Percentiles rank a stretch among this genome's conserved stretches.
These are phyloP conservation scores for Xylariaceae sp. DNA, from an alignment of 2,329 filamentous ascomycete genomes.

Conservation along the genomic window DNA sequence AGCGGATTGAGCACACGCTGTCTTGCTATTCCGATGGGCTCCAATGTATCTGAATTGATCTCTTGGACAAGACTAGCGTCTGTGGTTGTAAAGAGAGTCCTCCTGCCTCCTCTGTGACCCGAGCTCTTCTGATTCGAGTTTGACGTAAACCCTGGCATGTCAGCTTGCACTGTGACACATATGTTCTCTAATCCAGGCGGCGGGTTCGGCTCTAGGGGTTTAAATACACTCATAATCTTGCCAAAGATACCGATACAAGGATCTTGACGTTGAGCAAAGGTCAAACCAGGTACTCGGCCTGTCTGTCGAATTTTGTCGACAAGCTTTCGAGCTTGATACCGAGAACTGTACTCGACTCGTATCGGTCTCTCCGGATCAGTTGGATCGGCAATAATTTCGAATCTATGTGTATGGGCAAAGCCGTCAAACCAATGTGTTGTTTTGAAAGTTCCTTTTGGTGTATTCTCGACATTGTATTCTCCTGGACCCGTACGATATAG, in stretches of 20 bases:
- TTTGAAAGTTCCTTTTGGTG: constrained; percentile 63
- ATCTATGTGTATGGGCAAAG: constrained; percentile 73
- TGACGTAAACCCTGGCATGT: constrained; percentile 64
- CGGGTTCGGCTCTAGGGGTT: constrained; percentile 34
- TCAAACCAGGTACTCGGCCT: constrained; percentile 62
- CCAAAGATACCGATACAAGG: constrained; percentile 76
- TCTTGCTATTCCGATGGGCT: constrained; percentile 69
- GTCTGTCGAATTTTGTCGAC: constrained; percentile 66
- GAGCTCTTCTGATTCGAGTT: constrained; percentile 21
- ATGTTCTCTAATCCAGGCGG: constrained; percentile 59
- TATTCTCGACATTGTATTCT: constrained; percentile 64
- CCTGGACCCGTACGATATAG: constrained; percentile 80
- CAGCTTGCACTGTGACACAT: constrained; percentile 69
- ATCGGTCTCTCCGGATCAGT: constrained; percentile 31
- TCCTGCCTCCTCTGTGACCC: constrained; percentile 50
- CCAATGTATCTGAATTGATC: constrained; percentile 73
- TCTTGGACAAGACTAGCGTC: constrained; percentile 65
- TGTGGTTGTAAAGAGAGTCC: constrained; percentile 60
- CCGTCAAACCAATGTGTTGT: constrained; percentile 85
- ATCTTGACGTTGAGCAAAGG: constrained; percentile 75
- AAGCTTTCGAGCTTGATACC: constrained; percentile 69
- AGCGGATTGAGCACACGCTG: constrained; percentile 71
- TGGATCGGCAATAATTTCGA: constrained; percentile 64
- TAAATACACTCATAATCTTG: constrained; percentile 71
- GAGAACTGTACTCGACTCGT: constrained; percentile 73